phyloP scores from a whole-genome alignment of 352 stramenopile genomes.

The Phytopythium kandeliae region DNA sequence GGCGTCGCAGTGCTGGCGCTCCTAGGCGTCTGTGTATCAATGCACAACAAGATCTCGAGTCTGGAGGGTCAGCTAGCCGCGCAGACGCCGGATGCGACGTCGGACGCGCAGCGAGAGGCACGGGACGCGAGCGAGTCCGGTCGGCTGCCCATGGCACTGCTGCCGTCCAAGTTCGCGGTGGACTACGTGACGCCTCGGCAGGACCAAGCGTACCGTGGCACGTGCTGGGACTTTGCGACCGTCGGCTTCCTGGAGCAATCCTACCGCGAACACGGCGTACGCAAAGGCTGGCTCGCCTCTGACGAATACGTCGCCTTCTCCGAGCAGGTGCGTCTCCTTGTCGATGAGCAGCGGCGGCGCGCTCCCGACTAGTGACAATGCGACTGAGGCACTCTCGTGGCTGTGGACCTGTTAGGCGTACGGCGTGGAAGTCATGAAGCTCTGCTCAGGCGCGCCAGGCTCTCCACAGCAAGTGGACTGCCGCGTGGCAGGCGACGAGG shows the following conservation, averaged over 20 bases:
- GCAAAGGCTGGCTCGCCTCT: slow-evolving; percentile 54
- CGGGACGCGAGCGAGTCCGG: slow-evolving; percentile 15
- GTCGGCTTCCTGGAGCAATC: slow-evolving; percentile 75
- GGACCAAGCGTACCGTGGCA: slow-evolving; percentile 69
- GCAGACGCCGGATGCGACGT: too few species aligned
- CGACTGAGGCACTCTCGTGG: too few species aligned
- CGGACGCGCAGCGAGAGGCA: too few species aligned
- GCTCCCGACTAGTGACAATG: too few species aligned
- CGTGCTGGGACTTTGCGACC: slow-evolving; percentile 81
- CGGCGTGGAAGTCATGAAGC: slow-evolving; percentile 58
- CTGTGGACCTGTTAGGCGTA: too few species aligned
- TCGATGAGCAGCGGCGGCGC: too few species aligned
- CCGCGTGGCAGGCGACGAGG: slow-evolving; percentile 56
- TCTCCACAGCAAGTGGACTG: slow-evolving; percentile 68
- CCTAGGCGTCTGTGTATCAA: slow-evolving; percentile 56
- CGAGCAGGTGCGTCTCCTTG: slow-evolving; percentile 54
- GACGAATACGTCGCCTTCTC: slow-evolving; percentile 79
- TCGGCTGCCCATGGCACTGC: slow-evolving; percentile 53
- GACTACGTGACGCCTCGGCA: slow-evolving; percentile 71
- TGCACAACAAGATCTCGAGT: slow-evolving; percentile 61
- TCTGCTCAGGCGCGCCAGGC: slow-evolving; percentile 56
- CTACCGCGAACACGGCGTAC: slow-evolving; percentile 61
- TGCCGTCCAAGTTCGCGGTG: slow-evolving; percentile 78
- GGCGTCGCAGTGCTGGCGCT: slow-evolving; percentile 49
- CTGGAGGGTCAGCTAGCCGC: slow-evolving; percentile 36